Evolutionary conservation across 768 basidiomycete species (phyloP).

Genomic region (Leccinum obscurum): DNA sequence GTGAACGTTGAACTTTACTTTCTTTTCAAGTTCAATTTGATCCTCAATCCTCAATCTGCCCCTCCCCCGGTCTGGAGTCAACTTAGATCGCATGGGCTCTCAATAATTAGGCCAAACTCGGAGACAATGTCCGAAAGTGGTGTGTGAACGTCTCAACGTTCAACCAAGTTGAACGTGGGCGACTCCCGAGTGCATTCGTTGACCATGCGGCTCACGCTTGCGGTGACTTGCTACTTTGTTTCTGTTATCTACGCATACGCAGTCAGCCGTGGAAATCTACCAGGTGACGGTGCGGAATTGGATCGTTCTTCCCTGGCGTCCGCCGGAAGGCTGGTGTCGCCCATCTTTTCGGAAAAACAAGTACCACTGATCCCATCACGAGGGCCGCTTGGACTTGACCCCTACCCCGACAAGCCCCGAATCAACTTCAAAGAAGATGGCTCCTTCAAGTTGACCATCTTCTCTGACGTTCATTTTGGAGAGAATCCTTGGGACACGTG

Average conservation of each 20-base stretch:
- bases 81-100: neutral
- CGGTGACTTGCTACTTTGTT: neutral
- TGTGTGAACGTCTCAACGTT: neutral
- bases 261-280: no score
- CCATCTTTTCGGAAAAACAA: neutral
- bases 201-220: slow-evolving; percentile 6
- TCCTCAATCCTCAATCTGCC: neutral
- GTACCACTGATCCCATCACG: neutral
- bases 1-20: no score
- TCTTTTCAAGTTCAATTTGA: neutral
- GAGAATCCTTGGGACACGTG: slow-evolving; percentile 72
- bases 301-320: no score
- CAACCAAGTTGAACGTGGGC: no score
- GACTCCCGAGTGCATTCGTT: neutral
- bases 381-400: slow-evolving; percentile 28
- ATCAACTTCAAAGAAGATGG: slow-evolving; percentile 58
- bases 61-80: neutral
- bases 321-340: neutral
- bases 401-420: slow-evolving; percentile 48
- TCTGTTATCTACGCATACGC: slow-evolving; percentile 14
- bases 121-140: neutral
- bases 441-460: slow-evolving; percentile 70
- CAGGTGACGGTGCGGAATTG: no score
- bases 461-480: slow-evolving; percentile 76
- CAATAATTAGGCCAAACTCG: no score